phyloP scores from a whole-genome alignment of 345 rosid genomes.

The Sonneratia alba region DNA sequence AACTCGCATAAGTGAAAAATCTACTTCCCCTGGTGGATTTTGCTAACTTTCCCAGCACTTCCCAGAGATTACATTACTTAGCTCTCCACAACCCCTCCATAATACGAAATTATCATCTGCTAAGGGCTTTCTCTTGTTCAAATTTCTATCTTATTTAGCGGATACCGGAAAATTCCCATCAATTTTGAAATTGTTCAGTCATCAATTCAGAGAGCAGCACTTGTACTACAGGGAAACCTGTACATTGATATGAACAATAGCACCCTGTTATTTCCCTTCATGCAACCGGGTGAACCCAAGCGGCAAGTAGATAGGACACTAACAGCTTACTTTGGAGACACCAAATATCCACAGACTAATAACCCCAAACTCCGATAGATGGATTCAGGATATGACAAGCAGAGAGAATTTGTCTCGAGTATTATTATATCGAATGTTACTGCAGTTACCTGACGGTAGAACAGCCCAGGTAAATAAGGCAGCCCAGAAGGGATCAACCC shows the following conservation, averaged over 20 bases:
- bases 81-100: background rate
- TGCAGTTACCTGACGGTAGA: constrained; percentile 39
- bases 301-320: too few species aligned
- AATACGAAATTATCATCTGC: background rate
- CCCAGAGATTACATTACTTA: background rate
- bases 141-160: background rate
- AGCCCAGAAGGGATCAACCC: constrained; percentile 91
- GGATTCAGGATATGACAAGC: background rate
- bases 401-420: background rate
- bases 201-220: background rate
- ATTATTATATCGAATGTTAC: background rate
- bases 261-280: background rate
- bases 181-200: background rate
- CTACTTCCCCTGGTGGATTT: background rate
- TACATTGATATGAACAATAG: background rate
- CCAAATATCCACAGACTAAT: background rate
- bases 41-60: background rate
- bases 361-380: background rate
- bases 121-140: background rate
- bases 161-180: background rate
- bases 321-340: too few species aligned
- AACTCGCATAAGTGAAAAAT: background rate
- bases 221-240: background rate
- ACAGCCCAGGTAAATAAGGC: constrained; percentile 65
- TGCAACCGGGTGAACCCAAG: background rate